phyloP scores from a whole-genome alignment of 73 alveolate genomes.

The Paramecium bursaria region DNA sequence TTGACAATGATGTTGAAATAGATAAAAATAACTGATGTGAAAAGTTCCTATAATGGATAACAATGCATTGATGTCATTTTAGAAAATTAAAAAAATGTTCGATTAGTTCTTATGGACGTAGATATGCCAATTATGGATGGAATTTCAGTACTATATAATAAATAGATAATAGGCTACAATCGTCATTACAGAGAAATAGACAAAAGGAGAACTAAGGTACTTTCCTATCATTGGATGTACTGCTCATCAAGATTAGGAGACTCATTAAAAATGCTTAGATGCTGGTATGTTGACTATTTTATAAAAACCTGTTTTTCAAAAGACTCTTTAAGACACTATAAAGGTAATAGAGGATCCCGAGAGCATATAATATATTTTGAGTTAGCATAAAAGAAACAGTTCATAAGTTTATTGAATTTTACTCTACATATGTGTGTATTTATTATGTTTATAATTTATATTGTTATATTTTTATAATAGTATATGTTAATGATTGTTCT shows the following conservation, averaged over 20 bases:
- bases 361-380: too few relatives aligned
- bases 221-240: constrained; percentile 48
- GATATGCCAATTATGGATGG: constrained; percentile 64
- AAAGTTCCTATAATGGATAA: constrained; percentile 18
- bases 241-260: constrained; percentile 40
- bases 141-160: background rate
- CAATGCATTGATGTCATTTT: background rate
- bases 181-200: too few relatives aligned
- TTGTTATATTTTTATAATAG: background rate
- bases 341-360: too few relatives aligned
- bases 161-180: too few relatives aligned
- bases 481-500: background rate
- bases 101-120: constrained; percentile 23
- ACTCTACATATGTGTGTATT: background rate
- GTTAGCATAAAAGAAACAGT: too few relatives aligned
- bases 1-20: constrained; percentile 27
- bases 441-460: background rate
- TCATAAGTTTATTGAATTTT: too few relatives aligned
- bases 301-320: constrained; percentile 15
- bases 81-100: background rate
- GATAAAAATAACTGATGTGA: background rate
- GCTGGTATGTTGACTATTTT: constrained; percentile 13
- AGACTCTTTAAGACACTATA: background rate
- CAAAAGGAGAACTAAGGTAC: too few relatives aligned
- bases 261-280: background rate